Conservation (phyloP, 1,284 basidiomycete species). For the Puccinia hordei region DNA sequence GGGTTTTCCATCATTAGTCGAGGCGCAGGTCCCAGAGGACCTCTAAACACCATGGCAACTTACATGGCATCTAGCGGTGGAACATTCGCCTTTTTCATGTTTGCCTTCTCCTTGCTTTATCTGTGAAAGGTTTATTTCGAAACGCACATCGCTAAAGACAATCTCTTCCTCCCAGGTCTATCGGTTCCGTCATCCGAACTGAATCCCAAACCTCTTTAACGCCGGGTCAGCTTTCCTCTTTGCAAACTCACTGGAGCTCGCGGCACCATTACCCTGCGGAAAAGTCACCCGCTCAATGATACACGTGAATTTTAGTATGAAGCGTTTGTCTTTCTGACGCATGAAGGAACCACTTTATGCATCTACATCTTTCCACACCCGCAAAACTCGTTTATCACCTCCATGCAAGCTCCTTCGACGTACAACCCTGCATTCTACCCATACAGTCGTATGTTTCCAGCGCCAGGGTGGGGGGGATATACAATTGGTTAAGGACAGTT, state of each 20-base stretch:
- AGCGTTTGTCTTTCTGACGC: neutral
- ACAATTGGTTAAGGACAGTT: neutral
- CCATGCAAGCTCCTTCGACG: neutral
- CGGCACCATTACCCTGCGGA: neutral
- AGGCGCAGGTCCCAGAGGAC: conserved; percentile 43
- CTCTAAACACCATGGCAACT: conserved; percentile 43
- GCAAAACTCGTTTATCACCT: neutral
- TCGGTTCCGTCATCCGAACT: conserved; percentile 44
- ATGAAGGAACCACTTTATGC: neutral
- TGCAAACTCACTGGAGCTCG: conserved; percentile 19
- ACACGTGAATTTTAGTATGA: neutral
- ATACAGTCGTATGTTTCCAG: too few relatives aligned
- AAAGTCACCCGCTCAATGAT: neutral
- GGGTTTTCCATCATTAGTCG: conserved; percentile 40
- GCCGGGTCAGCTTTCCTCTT: neutral
- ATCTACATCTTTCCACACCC: neutral
- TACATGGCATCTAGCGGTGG: conserved; percentile 50
- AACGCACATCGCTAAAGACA: neutral
- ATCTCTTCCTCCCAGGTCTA: conserved; percentile 34
- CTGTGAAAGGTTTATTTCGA: neutral
- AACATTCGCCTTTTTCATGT: conserved; percentile 51
- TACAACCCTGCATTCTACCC: neutral
- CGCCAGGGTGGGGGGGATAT: neutral
- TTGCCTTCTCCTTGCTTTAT: neutral
- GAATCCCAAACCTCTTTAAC: conserved; percentile 12